Evolutionary conservation across 164 flowering plant species (phyloP), one percentile per base, ranked within the genome.

Genomic region (Kalanchoe fedtschenkoi): DNA sequence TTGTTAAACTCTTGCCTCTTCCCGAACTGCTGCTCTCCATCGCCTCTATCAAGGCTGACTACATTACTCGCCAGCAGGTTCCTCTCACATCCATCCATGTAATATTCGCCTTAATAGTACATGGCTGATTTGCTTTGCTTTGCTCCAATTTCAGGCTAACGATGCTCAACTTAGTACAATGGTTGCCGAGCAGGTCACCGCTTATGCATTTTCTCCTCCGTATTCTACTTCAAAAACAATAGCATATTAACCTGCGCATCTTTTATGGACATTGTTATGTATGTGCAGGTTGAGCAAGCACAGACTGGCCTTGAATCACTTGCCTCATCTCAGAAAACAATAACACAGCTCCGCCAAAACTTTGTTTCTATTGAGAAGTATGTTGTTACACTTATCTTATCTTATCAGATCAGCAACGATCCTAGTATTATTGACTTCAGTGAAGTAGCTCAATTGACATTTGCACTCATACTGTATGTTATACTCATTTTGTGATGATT

Each of bases 151-250:
- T 60, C 81, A 95, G 97, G 96, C 97, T 61, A 95, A 95, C 72
- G 97, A 95, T 80, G 97, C 97, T 29, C 97, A 95, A 63, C 96
- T 95, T 69, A 95, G 99, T 75, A 89, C 99, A n/a, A 89, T 89
- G 96, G 99, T 89, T 38, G 96, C 88, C 24, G 99, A 95, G 77
- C 97, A 91, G 96, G 99, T 88, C 74, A 7, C 11, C 11, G 54
- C 24, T 9, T 6, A 6, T 1, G 1, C 2, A 41, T 42, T 32
- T 19, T 61, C 19, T 42, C 42, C 22, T 60, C 13, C 17, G 11
- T 58, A 9, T 14, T 14, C 58, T 13, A 54, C 38, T 5, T 9
- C 13, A 28, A 55, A 55, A 55, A 26, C 3, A 1, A 4, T 28
- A n/a, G n/a, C 34, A 55, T 4, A 1, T 26, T 43, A 10, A 19